phyloP scores from a whole-genome alignment of 176 grass and related monocot genomes.

The Pharus latifolius region DNA sequence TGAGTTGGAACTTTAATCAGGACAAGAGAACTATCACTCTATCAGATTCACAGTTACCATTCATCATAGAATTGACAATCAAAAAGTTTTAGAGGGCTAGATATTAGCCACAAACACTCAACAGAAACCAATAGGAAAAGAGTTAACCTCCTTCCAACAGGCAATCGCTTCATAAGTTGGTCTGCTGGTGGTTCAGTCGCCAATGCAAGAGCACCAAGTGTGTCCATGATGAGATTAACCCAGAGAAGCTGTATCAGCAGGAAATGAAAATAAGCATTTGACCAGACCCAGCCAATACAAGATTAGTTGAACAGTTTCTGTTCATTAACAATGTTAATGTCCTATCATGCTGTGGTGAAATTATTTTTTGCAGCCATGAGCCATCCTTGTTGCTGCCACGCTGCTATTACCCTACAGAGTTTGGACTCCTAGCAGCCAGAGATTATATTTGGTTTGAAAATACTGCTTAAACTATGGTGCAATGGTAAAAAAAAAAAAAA shows the following conservation, averaged over 20 bases:
- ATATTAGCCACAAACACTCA: background rate
- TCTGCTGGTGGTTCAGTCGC: conserved; percentile 94
- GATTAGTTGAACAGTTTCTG: background rate
- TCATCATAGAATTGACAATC: background rate
- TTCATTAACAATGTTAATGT: background rate
- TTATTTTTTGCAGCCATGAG: no score
- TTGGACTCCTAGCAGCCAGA: no score
- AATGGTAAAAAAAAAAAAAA: no score
- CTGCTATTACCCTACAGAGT: no score
- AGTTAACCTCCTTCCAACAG: conserved; percentile 73
- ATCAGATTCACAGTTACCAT: background rate
- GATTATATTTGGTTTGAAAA: no score
- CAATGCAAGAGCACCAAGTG: conserved; percentile 94
- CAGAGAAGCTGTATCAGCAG: conserved; percentile 70
- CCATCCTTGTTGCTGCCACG: no score
- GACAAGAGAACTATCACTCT: background rate
- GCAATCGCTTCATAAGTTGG: conserved; percentile 56
- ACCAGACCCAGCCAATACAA: background rate
- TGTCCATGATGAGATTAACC: conserved; percentile 99
- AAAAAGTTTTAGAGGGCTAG: background rate
- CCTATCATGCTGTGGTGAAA: background rate
- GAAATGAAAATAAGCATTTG: conserved; percentile 15
- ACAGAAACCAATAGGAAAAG: conserved; percentile 15
- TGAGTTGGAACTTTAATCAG: background rate
- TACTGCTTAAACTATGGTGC: no score